Evolutionary conservation across 441 rosid species (phyloP), one percentile per base, ranked within the genome.

Genomic region (Daphne laureola): DNA sequence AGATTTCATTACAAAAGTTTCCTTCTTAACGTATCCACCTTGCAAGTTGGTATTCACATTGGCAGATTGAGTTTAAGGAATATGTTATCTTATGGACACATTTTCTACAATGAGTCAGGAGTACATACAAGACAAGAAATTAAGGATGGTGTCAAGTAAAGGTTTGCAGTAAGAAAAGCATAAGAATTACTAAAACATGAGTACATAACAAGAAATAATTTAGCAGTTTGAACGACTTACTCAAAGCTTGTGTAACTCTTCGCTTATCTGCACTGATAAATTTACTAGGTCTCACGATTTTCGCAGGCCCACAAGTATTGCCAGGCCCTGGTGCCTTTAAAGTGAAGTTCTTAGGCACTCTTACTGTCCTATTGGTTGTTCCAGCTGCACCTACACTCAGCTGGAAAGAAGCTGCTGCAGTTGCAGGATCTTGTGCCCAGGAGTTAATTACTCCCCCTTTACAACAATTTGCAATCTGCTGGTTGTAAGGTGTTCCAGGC

Each of bases 391-490:
- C 97, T 16, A 84, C 88, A 44, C 71, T 82, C 48, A 89, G 50
- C 69, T 84, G 97, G 74, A 89, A 89, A 0, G 95, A 76, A 51
- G 84, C 68, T 4, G 51, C 66, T 14, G 97, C 90, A 0, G 69
- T 77, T 12, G 78, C 63, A 3, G 88, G 88, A 59, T 90, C 95
- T 73, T 86, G 97, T 2, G 45, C 85, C 83, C 67, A 76, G 0
- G 97, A 79, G 64, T 72, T 84, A 47, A 90, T 68, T 12, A 86
- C 81, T 15, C 95, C 97, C 3, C 97, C 97, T 72, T 75, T 79
- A 60, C 95, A 89, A 70, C 97, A 90, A 54, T 90, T 90, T 44
- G 84, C 67, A 18, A 79, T 54, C 65, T 84, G 90, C 61, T 74
- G 80, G 56, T 73, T 86, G 62, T 69, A 81, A 25, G 96, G 89